phyloP scores from a whole-genome alignment of 2,329 filamentous ascomycete genomes.

The Xylaria sp. region DNA sequence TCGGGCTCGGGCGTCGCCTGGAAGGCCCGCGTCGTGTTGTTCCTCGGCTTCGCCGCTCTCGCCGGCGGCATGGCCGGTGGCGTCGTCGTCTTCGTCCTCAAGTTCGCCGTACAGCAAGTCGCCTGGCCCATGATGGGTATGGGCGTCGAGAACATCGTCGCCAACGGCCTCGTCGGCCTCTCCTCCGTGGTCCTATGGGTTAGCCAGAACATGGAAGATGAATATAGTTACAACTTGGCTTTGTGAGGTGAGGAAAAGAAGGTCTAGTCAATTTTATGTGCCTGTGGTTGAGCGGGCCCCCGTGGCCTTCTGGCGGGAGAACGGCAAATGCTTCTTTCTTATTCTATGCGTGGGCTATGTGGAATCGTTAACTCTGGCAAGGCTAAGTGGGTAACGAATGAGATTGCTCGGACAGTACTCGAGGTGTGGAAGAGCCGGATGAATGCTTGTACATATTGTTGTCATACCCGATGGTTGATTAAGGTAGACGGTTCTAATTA shows the following conservation, averaged over 20 bases:
- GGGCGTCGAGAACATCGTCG: conserved; percentile 74
- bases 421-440: background rate
- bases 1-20: conserved; percentile 72
- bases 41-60: conserved; percentile 72
- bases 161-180: conserved; percentile 71
- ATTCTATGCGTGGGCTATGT: background rate
- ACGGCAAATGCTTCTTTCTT: background rate
- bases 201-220: conserved; percentile 78
- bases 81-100: conserved; percentile 75
- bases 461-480: background rate
- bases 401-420: background rate
- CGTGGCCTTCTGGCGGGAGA: background rate
- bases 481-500: background rate
- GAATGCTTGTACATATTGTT: background rate
- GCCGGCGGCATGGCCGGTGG: conserved; percentile 76
- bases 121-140: conserved; percentile 70
- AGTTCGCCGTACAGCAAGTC: conserved; percentile 69
- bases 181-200: conserved; percentile 75
- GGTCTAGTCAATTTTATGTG: background rate
- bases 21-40: conserved; percentile 75
- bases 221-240: conserved; percentile 75
- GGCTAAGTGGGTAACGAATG: conserved; percentile 14
- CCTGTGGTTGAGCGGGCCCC: background rate
- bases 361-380: background rate
- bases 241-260: conserved; percentile 53